Evolutionary conservation across 345 rosid genomes (phyloP), one percentile per base, ranked within the genome.

Genomic region (Toxicodendron radicans): DNA sequence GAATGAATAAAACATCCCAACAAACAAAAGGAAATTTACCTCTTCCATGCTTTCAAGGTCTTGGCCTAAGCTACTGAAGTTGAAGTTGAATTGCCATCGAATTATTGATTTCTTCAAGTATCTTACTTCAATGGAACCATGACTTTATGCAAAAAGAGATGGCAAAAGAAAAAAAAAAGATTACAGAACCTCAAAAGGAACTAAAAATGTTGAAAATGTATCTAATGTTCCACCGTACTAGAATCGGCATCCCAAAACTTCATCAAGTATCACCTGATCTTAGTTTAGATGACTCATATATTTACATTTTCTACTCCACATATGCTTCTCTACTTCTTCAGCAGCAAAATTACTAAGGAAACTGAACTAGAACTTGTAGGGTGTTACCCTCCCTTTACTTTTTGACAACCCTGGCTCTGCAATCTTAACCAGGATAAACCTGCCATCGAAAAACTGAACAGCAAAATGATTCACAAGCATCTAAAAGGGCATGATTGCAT

Each of bases 391-490:
- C 35, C 67, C 48, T 30, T 21, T 17, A 35, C 35, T 59, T 66
- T 41, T 78, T 60, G 82, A 83, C 75, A 75, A 68, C 12, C 84
- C 84, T 52, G 87, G 85, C 65, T 73, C 73, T 12, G 90, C 88
- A 76, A 78, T 59, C 67, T 85, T 82, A 73, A 84, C 91, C 20
- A 76, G 82, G 64, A 86, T 62, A 77, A 88, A 86, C 87, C 85
- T 83, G 84, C 92, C 87, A 67, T 83, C 79, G 51, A 86, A 86
- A 70, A 88, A 86, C 86, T 83, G 75, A 77, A 70, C 62, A 71
- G 3, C 20, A 52, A 9, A 30, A 21, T 7, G 49, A 68, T 67
- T 59, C 52, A 33, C 21, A 57, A 61, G 64, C 70, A 70, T 58
- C 71, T 41, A 14, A 53, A 80, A 35, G 27, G 1, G n/a, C 33